These are phyloP conservation scores for Cetraspora pellucida DNA, from an alignment of 192 early-diverging fungal species.

Conservation along the genomic window DNA sequence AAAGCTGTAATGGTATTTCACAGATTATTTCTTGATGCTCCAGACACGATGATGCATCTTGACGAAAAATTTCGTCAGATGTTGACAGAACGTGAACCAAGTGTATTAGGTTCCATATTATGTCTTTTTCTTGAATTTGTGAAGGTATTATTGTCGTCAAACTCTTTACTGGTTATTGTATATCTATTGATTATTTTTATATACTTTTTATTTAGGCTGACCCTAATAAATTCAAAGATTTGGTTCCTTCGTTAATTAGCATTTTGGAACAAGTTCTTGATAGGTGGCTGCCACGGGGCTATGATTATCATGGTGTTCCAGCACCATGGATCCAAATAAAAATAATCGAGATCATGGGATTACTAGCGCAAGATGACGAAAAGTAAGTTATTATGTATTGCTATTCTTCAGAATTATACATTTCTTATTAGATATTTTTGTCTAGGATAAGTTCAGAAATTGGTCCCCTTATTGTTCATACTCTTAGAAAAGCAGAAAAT, in stretches of 20 bases:
- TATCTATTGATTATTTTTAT: too few relatives aligned
- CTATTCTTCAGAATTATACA: neutral
- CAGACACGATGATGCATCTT: constrained; percentile 40
- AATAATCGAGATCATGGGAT: constrained; percentile 48
- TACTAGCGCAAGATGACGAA: constrained; percentile 39
- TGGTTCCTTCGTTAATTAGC: constrained; percentile 42
- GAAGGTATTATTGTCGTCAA: constrained; percentile 34
- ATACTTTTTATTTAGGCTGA: constrained; percentile 34
- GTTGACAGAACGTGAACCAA: constrained; percentile 50
- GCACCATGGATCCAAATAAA: constrained; percentile 61
- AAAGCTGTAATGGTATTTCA: constrained; percentile 50
- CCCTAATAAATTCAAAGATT: constrained; percentile 38
- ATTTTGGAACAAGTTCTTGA: constrained; percentile 54
- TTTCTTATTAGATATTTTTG: constrained; percentile 1
- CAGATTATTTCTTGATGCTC: constrained; percentile 43
- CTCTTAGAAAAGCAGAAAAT: constrained; percentile 35
- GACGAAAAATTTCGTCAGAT: constrained; percentile 43
- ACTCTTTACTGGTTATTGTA: too few relatives aligned
- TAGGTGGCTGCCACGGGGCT: constrained; percentile 48
- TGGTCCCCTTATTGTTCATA: constrained; percentile 16
- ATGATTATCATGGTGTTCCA: constrained; percentile 54
- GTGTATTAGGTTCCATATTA: constrained; percentile 51
- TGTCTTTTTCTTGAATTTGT: constrained; percentile 40
- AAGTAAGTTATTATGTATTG: constrained; percentile 10
- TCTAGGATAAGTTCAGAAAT: constrained; percentile 26